Percentiles rank a stretch among this genome's conserved stretches.
Conservation (phyloP, 495 filamentous ascomycete genomes). For the Clohesyomyces aquaticus region DNA sequence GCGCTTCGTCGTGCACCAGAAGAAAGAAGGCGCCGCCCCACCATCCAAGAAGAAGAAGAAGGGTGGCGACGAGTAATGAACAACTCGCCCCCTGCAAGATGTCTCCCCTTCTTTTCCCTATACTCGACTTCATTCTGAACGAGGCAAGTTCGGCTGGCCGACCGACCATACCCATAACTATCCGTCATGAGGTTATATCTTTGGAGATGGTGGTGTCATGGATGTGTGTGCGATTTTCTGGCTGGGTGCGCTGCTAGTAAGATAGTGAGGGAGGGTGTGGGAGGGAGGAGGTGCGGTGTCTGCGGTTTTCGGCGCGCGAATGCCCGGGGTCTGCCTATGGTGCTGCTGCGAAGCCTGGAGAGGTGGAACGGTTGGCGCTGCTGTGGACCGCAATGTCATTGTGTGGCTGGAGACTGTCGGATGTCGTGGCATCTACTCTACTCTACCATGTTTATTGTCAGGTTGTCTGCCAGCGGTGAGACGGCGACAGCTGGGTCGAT, state of each 20-base stretch:
- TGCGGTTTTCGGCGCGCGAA: too few relatives aligned
- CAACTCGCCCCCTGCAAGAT: slow-evolving; percentile 36
- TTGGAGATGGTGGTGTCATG: slow-evolving; percentile 26
- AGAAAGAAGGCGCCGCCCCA: slow-evolving; percentile 62
- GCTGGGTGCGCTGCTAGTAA: slow-evolving; percentile 7
- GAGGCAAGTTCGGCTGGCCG: too few relatives aligned
- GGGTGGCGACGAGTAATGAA: slow-evolving; percentile 43
- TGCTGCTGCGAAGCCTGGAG: neutral
- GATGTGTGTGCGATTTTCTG: slow-evolving; percentile 26
- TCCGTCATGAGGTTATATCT: too few relatives aligned
- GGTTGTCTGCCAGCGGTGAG: slow-evolving; percentile 26
- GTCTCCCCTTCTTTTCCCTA: too few relatives aligned
- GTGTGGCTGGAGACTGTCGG: neutral
- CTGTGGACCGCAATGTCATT: slow-evolving; percentile 2
- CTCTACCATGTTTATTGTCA: neutral
- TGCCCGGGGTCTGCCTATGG: slow-evolving; percentile 19
- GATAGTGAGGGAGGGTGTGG: too few relatives aligned
- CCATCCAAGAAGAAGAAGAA: slow-evolving; percentile 65
- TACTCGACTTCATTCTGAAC: slow-evolving; percentile 29
- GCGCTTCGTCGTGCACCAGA: slow-evolving; percentile 80
- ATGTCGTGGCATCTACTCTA: neutral
- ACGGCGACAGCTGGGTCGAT: slow-evolving; percentile 7
- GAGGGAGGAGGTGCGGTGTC: too few relatives aligned
- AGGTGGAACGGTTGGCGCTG: neutral
- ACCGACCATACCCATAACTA: too few relatives aligned